phyloP scores from a whole-genome alignment of 768 basidiomycete genomes.

The Trametes elegans region DNA sequence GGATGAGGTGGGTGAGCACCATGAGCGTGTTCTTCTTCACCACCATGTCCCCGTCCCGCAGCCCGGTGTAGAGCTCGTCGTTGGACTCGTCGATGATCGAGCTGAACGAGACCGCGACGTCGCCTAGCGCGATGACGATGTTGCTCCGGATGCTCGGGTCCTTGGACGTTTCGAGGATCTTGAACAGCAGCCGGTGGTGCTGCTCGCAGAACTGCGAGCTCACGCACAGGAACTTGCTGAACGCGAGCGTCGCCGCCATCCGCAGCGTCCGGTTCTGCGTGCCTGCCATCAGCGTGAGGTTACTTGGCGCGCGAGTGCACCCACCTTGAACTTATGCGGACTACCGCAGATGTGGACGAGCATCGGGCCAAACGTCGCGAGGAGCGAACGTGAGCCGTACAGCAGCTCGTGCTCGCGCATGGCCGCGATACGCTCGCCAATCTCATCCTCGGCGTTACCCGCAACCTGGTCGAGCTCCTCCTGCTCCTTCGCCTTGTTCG shows the following conservation, averaged over 20 bases:
- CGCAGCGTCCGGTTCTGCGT: constrained; percentile 80
- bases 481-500: constrained; percentile 42
- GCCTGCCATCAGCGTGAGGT: neutral
- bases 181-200: constrained; percentile 86
- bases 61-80: constrained; percentile 90
- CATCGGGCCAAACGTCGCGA: constrained; percentile 87
- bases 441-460: constrained; percentile 97
- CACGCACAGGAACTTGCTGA: constrained; percentile 97
- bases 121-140: constrained; percentile 96
- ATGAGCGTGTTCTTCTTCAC: constrained; percentile 99
- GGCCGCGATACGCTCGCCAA: constrained; percentile 84
- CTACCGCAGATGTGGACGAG: constrained; percentile 88
- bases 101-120: constrained; percentile 98
- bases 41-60: constrained; percentile 79
- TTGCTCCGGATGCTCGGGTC: constrained; percentile 92
- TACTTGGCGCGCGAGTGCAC: neutral
- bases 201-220: constrained; percentile 92
- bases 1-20: constrained; percentile 94
- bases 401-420: constrained; percentile 87
- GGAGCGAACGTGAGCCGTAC: constrained; percentile 76
- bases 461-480: constrained; percentile 97
- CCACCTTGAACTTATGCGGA: constrained; percentile 87
- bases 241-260: constrained; percentile 81
- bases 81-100: constrained; percentile 97
- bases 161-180: constrained; percentile 87